These are phyloP conservation scores for Hirsutella minnesotensis DNA, from an alignment of 2,329 filamentous ascomycete species.

Conservation along the genomic window DNA sequence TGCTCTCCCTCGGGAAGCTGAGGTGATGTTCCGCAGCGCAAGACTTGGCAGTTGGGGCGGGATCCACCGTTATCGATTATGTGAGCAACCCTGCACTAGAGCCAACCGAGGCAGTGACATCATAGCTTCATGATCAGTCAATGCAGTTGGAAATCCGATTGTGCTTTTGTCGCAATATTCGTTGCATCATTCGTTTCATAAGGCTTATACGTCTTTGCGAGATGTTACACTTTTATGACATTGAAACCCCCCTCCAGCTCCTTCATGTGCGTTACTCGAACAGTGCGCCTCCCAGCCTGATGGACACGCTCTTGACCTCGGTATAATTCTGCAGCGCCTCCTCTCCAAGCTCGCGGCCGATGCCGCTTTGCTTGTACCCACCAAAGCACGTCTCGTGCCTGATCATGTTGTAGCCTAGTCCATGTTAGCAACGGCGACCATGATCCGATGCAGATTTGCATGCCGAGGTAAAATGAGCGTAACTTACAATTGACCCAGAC, in stretches of 20 bases:
- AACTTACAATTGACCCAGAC: conserved; percentile 40
- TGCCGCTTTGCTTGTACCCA: conserved; percentile 68
- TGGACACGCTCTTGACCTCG: conserved; percentile 54
- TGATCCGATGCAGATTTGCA: too few species aligned
- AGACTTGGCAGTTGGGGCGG: too few species aligned
- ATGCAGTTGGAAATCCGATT: too few species aligned
- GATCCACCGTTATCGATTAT: too few species aligned
- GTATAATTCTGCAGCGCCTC: conserved; percentile 56
- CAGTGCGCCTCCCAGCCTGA: conserved; percentile 20
- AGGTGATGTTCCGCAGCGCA: too few species aligned
- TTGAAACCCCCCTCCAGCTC: background rate
- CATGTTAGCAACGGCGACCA: background rate
- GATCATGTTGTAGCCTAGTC: conserved; percentile 51
- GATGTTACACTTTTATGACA: too few species aligned
- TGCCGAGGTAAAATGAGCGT: background rate
- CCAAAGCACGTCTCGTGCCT: conserved; percentile 56
- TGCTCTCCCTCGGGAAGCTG: too few species aligned
- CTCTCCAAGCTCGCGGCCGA: conserved; percentile 65
- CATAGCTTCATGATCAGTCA: too few species aligned
- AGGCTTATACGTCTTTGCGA: too few species aligned
- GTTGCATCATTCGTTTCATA: too few species aligned
- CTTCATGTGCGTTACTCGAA: conserved; percentile 9
- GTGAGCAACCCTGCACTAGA: background rate
- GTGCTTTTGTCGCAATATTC: background rate
- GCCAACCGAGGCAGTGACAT: background rate